These are phyloP conservation scores for Neurospora tetrasperma DNA, from an alignment of 495 filamentous ascomycete genomes.

Conservation along the genomic window DNA sequence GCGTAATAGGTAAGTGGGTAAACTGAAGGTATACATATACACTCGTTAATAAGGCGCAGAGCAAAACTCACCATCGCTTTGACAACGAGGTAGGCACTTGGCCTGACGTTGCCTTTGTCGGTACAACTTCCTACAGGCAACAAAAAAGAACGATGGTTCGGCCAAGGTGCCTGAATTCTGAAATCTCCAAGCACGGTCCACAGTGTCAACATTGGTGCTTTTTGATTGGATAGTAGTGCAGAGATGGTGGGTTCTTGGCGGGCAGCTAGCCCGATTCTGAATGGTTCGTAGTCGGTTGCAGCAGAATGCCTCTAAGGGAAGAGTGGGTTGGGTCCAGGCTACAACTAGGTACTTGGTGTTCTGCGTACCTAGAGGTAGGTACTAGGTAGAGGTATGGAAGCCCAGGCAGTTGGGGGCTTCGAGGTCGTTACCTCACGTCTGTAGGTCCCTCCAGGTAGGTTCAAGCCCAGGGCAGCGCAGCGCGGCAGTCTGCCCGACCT, in stretches of 20 bases:
- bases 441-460: too few relatives aligned
- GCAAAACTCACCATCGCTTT: not conserved
- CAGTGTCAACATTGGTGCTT: not conserved
- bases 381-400: too few relatives aligned
- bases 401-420: too few relatives aligned
- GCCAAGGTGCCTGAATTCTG: not conserved
- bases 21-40: not conserved
- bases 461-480: too few relatives aligned
- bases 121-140: not conserved
- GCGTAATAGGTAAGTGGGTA: not conserved
- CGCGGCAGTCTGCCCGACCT: too few relatives aligned
- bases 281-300: not conserved
- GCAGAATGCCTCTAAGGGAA: not conserved
- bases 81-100: not conserved
- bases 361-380: too few relatives aligned
- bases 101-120: not conserved
- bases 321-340: too few relatives aligned
- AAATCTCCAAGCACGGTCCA: not conserved
- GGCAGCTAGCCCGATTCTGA: not conserved
- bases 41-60: not conserved
- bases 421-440: too few relatives aligned
- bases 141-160: not conserved
- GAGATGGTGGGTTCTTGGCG: not conserved
- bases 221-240: not conserved
- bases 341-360: too few relatives aligned